A percentile compares a stretch with the other conserved stretches of the same genome.
These are phyloP conservation scores for Darksidea phi DNA, from an alignment of 495 filamentous ascomycete species.

Conservation along the genomic window DNA sequence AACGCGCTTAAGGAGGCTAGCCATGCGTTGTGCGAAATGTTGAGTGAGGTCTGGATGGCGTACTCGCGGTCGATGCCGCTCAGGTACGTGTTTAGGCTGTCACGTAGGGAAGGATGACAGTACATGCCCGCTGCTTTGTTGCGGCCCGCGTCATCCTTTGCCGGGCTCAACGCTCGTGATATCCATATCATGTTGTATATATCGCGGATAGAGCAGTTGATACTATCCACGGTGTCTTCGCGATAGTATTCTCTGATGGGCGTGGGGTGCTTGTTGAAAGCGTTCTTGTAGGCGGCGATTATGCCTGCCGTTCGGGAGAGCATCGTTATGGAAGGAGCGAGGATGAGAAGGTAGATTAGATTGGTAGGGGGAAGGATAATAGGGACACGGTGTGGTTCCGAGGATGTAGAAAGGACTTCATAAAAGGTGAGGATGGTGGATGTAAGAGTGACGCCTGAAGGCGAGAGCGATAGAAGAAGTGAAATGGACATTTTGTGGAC, in stretches of 20 bases:
- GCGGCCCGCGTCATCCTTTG: no score
- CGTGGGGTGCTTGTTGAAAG: conserved; percentile 67
- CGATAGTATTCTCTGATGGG: conserved; percentile 44
- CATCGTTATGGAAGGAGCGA: conserved; percentile 58
- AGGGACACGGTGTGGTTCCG: conserved; percentile 49
- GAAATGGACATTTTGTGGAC: conserved; percentile 64
- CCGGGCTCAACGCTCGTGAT: conserved; percentile 69
- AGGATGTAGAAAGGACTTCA: conserved; percentile 59
- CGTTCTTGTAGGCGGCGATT: conserved; percentile 65
- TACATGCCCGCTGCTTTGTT: conserved; percentile 69
- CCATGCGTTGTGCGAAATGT: conserved; percentile 65
- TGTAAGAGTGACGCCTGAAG: conserved; percentile 40
- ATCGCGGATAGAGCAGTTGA: conserved; percentile 89
- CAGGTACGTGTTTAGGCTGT: conserved; percentile 52
- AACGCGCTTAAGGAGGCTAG: conserved; percentile 65
- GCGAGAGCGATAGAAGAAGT: conserved; percentile 52
- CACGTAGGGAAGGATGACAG: conserved; percentile 52
- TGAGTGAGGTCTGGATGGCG: conserved; percentile 59
- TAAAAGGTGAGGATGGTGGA: conserved; percentile 69
- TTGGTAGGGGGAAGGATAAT: conserved; percentile 67
- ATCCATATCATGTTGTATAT: conserved; percentile 85
- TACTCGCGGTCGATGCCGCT: conserved; percentile 46
- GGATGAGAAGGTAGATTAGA: conserved; percentile 68
- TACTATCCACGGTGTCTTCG: conserved; percentile 60
- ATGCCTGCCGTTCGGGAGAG: conserved; percentile 73